Conservation (phyloP, 1,284 basidiomycete genomes). For the Fomitopsis schrenkii region DNA sequence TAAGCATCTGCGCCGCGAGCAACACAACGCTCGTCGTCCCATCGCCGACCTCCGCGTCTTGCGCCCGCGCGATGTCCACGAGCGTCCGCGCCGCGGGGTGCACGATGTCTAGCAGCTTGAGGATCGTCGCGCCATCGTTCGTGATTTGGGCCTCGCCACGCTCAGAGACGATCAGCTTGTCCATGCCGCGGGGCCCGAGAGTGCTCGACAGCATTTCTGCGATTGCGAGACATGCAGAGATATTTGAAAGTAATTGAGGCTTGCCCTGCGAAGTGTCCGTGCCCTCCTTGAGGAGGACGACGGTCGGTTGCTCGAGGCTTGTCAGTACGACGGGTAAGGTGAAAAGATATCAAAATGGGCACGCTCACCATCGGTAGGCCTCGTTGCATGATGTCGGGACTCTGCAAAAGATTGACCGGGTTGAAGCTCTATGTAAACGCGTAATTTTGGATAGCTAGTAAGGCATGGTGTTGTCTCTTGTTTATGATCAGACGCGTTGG, state of each 20-base stretch:
- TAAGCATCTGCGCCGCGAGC: conserved; percentile 91
- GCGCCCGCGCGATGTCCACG: conserved; percentile 96
- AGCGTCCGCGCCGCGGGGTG: conserved; percentile 96
- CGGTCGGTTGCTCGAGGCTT: conserved; percentile 80
- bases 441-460: neutral
- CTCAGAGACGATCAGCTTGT: conserved; percentile 92
- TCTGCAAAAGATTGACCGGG: neutral
- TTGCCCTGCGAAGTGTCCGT: conserved; percentile 97
- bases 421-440: neutral
- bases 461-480: neutral
- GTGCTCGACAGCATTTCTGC: conserved; percentile 90
- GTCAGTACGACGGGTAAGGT: neutral
- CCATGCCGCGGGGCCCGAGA: conserved; percentile 98
- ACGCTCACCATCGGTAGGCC: conserved; percentile 59
- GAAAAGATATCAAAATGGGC: neutral
- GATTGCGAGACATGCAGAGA: conserved; percentile 91
- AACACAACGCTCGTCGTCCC: conserved; percentile 97
- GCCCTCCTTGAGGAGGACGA: conserved; percentile 91
- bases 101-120: conserved; percentile 96
- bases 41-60: conserved; percentile 98
- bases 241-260: conserved; percentile 93
- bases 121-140: conserved; percentile 97
- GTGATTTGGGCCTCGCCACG: conserved; percentile 97
- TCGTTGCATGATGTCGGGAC: conserved; percentile 60
- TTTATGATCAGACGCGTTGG: neutral